Evolutionary conservation across 345 rosid species (phyloP).

Genomic region (Mercurialis annua): DNA sequence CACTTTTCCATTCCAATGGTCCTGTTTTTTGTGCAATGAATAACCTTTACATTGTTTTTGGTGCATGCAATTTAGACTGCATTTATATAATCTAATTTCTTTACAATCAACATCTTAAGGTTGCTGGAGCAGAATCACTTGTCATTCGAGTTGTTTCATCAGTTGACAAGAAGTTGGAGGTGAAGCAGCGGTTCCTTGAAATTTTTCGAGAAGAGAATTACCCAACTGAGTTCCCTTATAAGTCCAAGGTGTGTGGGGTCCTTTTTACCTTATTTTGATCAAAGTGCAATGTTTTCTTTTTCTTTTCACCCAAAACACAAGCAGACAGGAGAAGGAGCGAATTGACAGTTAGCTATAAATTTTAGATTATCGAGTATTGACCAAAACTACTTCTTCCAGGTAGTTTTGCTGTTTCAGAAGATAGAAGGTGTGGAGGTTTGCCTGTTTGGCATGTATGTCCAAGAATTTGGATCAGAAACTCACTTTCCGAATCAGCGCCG

Average conservation of each 20-base stretch:
- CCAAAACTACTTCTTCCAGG: conserved; percentile 49
- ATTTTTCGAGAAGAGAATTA: conserved; percentile 85
- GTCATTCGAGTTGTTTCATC: conserved; percentile 97
- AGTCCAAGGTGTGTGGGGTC: conserved; percentile 68
- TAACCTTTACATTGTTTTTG: conserved; percentile 1
- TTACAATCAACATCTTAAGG: conserved; percentile 39
- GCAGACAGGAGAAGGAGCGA: no score
- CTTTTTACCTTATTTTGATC: neutral
- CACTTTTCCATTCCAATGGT: neutral
- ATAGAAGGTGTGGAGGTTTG: conserved; percentile 99
- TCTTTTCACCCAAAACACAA: neutral
- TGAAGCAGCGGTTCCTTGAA: conserved; percentile 93
- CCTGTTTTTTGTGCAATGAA: neutral
- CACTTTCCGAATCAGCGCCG: conserved; percentile 94
- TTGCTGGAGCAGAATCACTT: conserved; percentile 93
- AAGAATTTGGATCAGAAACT: conserved; percentile 97
- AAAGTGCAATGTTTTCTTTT: no score
- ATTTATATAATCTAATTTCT: conserved; percentile 8
- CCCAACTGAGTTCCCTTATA: conserved; percentile 85
- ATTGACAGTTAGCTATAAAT: neutral
- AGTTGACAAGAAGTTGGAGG: conserved; percentile 97
- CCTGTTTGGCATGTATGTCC: conserved; percentile 98
- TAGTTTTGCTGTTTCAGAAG: conserved; percentile 89
- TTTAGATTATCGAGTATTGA: neutral
- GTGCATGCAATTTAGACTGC: neutral